Evolutionary conservation across 331 rosid genomes (phyloP).

Genomic region (Acacia concinna): DNA sequence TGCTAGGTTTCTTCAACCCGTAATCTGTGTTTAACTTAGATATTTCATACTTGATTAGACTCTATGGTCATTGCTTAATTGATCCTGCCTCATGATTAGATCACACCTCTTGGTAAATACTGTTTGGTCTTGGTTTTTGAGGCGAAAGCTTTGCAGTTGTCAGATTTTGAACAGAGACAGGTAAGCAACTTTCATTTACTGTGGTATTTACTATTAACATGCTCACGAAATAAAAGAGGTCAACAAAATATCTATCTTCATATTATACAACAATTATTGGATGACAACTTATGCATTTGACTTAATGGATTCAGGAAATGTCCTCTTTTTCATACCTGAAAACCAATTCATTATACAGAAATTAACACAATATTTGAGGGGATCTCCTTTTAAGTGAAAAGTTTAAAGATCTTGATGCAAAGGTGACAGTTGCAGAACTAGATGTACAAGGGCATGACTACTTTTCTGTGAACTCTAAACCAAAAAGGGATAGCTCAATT

Average conservation of each 20-base stretch:
- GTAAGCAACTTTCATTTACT: constrained; percentile 38
- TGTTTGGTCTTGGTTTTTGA: constrained; percentile 72
- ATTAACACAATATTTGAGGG: neutral
- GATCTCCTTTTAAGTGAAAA: neutral
- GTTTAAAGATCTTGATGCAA: neutral
- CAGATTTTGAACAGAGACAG: constrained; percentile 91
- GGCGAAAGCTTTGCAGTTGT: constrained; percentile 75
- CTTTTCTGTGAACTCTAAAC: neutral
- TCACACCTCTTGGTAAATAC: constrained; percentile 77
- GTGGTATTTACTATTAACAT: constrained; percentile 11
- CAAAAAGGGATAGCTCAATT: neutral
- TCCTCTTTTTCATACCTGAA: neutral
- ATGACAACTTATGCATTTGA: neutral
- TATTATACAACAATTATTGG: neutral
- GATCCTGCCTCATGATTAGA: constrained; percentile 48
- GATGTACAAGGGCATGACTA: neutral
- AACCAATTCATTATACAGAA: neutral
- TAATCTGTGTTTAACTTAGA: constrained; percentile 16
- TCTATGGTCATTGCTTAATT: constrained; percentile 8
- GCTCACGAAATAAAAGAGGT: neutral
- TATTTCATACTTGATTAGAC: constrained; percentile 5
- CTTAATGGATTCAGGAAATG: neutral
- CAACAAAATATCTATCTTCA: neutral
- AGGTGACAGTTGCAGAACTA: neutral
- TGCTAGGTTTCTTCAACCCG: constrained; percentile 2